A percentile compares a stretch with the other conserved stretches of the same genome.
Evolutionary conservation across 176 grass and related monocot genomes (phyloP).

Genomic region (Phragmites australis): DNA sequence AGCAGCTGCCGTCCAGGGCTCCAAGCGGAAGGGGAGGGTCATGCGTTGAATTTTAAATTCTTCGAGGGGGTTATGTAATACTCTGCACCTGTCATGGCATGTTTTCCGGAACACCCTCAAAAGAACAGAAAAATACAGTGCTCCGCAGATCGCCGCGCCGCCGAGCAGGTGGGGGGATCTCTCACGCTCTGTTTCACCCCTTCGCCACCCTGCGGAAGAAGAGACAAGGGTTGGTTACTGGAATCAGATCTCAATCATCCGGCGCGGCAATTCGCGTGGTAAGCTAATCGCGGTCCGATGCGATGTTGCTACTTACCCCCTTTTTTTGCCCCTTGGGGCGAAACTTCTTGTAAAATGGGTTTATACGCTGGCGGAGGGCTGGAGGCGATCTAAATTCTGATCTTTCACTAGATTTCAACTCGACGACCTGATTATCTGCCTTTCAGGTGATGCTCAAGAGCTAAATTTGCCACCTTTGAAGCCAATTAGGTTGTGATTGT

Average conservation of each 20-base stretch:
- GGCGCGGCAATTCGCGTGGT: background rate
- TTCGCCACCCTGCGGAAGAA: background rate
- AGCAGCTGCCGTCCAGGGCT: background rate
- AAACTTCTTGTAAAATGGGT: background rate
- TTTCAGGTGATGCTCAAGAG: background rate
- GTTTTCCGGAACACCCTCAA: background rate
- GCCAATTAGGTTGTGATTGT: background rate
- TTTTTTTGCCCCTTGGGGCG: background rate
- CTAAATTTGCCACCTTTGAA: background rate
- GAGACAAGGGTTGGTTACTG: background rate
- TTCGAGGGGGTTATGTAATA: background rate
- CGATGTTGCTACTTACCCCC: background rate
- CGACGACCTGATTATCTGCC: background rate
- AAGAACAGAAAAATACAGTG: background rate
- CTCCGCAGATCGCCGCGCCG: background rate
- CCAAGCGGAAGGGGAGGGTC: no score
- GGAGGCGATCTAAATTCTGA: background rate
- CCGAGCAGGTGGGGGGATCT: constrained; percentile 1
- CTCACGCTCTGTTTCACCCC: background rate
- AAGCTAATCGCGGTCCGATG: background rate
- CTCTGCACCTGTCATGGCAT: background rate
- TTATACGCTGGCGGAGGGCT: background rate
- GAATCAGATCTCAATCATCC: background rate
- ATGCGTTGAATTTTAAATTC: background rate
- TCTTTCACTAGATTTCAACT: background rate